Evolutionary conservation across 805 yeast species (phyloP).

Genomic region (Kuraishia borneana): DNA sequence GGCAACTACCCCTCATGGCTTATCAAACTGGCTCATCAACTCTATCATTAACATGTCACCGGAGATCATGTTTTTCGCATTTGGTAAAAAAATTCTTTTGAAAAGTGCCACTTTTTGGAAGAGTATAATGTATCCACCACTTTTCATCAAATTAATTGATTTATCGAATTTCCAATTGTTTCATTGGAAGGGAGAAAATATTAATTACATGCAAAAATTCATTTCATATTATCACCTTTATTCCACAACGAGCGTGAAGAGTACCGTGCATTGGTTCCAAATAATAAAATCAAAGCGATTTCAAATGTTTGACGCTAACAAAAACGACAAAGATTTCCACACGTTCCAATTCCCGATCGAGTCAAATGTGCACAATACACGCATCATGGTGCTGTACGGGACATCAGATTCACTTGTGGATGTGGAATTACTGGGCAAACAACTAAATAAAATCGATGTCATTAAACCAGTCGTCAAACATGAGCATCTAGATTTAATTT

Average conservation of each 20-base stretch:
- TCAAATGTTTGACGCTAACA: slow-evolving; percentile 56
- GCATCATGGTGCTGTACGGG: slow-evolving; percentile 68
- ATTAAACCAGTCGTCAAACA: slow-evolving; percentile 49
- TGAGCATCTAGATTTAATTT: slow-evolving; percentile 85
- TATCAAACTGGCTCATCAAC: slow-evolving; percentile 60
- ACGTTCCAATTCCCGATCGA: slow-evolving; percentile 20
- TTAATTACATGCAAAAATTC: slow-evolving; percentile 59
- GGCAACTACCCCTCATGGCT: slow-evolving; percentile 85
- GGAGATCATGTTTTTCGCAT: slow-evolving; percentile 53
- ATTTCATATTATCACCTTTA: slow-evolving; percentile 81
- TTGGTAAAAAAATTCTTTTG: slow-evolving; percentile 65
- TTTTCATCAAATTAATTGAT: slow-evolving; percentile 66
- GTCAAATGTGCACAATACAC: slow-evolving; percentile 16
- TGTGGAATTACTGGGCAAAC: slow-evolving; percentile 58
- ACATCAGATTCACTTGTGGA: slow-evolving; percentile 77
- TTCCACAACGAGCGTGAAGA: slow-evolving; percentile 84
- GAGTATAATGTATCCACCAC: slow-evolving; percentile 62
- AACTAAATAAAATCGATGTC: slow-evolving; percentile 35
- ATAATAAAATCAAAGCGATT: slow-evolving; percentile 67
- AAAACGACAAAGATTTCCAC: slow-evolving; percentile 46
- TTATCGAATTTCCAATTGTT: slow-evolving; percentile 55
- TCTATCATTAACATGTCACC: slow-evolving; percentile 74
- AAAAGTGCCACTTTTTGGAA: slow-evolving; percentile 62
- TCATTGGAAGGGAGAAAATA: slow-evolving; percentile 71
- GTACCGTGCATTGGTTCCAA: slow-evolving; percentile 95